Evolutionary conservation across 2,329 filamentous ascomycete species (phyloP), one percentile per base, ranked within the genome.

Genomic region (Xylaria sp.): DNA sequence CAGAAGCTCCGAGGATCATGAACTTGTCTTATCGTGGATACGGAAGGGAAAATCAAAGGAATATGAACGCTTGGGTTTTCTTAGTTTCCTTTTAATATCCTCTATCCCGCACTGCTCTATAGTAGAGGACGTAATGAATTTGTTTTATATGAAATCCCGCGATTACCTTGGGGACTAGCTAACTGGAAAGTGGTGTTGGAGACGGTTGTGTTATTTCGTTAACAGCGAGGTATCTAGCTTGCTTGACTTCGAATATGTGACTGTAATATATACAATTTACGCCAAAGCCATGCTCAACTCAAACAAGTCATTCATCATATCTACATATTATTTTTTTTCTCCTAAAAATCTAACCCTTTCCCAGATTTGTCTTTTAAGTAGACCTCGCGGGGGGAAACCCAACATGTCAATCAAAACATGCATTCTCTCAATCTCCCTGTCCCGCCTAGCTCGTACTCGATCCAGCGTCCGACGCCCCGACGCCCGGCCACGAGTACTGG

Each of bases 361-460:
- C 51, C 20, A 23, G n/a, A 36, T 54, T 6, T 10, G 42, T 38
- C 53, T 26, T 44, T 38, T 48, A 17, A 26, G 2, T 38, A 38
- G 36, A 11, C 15, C n/a, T 51, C 6, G 15, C 20, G 23, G 7
- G 28, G 20, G 3, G 15, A 38, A 10, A 38, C 6, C n/a, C 20
- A 9, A 59, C 9, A 17, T 40, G 6, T 40, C 13, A 11, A 59
- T 72, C 63, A 91, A 71, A 90, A 88, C 48, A 85, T 81, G 73
- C 88, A 87, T 78, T 93, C 90, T 77, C 85, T 88, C 11, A 92
- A 78, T 75, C 79, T 86, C 1, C 91, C 92, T 65, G 86, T 84
- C 59, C 83, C 86, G 31, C 88, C 85, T 51, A 93, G 80, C 79
- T 92, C 92, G 82, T 95, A 98, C 82, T 98, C 96, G 1, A 95